Evolutionary conservation across 805 yeast genomes (phyloP).

Genomic region (Kockiozyma suomiensis): DNA sequence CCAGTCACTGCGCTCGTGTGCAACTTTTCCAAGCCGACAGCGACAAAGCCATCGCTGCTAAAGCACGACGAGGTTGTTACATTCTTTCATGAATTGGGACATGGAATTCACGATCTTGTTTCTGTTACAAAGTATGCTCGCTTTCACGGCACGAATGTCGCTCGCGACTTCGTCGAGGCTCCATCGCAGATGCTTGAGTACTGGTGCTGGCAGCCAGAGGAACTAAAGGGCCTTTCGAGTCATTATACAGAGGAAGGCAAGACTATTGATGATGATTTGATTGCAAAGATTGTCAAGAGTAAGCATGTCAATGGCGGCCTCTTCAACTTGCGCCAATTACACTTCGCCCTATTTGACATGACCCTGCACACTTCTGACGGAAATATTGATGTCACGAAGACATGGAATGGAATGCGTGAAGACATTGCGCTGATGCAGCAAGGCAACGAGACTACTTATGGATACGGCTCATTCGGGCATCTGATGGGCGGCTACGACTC

Average conservation of each 20-base stretch:
- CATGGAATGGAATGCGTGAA: conserved; percentile 70
- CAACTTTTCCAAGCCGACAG: conserved; percentile 77
- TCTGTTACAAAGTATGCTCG: conserved; percentile 66
- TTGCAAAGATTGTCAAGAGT: conserved; percentile 60
- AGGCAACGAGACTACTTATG: conserved; percentile 51
- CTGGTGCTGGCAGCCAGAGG: conserved; percentile 79
- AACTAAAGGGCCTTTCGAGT: conserved; percentile 59
- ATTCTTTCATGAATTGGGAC: conserved; percentile 88
- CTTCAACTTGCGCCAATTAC: conserved; percentile 72
- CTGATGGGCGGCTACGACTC: conserved; percentile 86
- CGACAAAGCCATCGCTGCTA: conserved; percentile 69
- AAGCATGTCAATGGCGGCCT: conserved; percentile 79
- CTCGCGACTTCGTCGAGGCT: conserved; percentile 87
- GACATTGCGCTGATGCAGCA: conserved; percentile 57
- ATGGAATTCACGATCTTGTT: conserved; percentile 78
- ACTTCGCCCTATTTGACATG: conserved; percentile 74
- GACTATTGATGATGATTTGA: conserved; percentile 58
- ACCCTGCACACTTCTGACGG: conserved; percentile 58
- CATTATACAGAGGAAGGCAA: conserved; percentile 65
- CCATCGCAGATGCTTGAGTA: conserved; percentile 89
- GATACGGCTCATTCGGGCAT: conserved; percentile 76
- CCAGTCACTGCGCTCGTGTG: conserved; percentile 83
- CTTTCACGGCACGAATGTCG: conserved; percentile 76
- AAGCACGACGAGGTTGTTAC: conserved; percentile 80
- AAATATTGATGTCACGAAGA: conserved; percentile 53